phyloP scores from a whole-genome alignment of 352 stramenopile genomes.

The Phytophthora pseudosyringae region DNA sequence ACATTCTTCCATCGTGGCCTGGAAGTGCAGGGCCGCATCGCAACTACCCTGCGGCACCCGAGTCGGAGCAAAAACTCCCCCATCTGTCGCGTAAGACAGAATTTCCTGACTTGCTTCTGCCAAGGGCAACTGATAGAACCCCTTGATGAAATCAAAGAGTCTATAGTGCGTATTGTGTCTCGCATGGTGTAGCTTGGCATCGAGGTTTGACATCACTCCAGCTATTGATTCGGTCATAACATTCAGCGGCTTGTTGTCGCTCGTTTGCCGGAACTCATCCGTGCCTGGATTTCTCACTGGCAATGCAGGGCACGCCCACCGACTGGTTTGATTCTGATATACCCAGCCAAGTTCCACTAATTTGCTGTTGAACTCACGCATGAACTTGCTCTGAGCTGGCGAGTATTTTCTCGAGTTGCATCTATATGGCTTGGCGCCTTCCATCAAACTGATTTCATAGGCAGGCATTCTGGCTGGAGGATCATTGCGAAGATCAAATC shows the following conservation, averaged over 20 bases:
- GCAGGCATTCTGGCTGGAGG: background rate
- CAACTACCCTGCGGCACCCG: conserved; percentile 3
- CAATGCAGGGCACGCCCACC: conserved; percentile 3
- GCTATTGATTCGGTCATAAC: conserved; percentile 12
- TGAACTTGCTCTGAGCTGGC: conserved; percentile 1
- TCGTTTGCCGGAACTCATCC: background rate
- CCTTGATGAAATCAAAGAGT: conserved; percentile 28
- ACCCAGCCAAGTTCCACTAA: conserved; percentile 3
- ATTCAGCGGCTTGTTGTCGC: conserved; percentile 15
- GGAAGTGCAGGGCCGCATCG: conserved; percentile 3
- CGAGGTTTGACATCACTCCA: conserved; percentile 20
- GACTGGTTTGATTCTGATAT: background rate
- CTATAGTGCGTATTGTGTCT: conserved; percentile 8
- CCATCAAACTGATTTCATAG: conserved; percentile 5
- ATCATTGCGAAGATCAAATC: conserved; percentile 5
- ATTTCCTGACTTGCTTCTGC: conserved; percentile 21
- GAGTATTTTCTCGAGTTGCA: conserved; percentile 12
- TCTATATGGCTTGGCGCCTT: background rate
- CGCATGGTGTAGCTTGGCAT: conserved; percentile 10
- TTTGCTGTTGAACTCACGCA: conserved; percentile 2
- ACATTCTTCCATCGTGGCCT: conserved; percentile 4
- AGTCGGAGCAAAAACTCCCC: background rate
- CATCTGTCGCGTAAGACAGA: conserved; percentile 11
- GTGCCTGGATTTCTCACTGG: conserved; percentile 3
- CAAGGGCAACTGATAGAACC: conserved; percentile 28